phyloP scores from a whole-genome alignment of 306 rosid genomes.

The Cucurbita pepo region DNA sequence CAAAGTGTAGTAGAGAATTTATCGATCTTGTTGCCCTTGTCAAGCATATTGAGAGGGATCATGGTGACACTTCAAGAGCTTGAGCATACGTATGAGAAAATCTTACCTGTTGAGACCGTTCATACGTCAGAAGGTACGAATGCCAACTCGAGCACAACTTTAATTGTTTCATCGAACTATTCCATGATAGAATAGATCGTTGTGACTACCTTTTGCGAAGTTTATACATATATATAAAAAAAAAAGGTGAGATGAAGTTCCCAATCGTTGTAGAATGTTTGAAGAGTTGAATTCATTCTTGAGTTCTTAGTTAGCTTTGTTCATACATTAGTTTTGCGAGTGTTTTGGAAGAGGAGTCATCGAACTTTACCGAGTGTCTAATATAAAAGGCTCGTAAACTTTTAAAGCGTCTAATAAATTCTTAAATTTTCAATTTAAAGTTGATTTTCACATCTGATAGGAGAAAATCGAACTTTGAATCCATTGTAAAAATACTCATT shows the following conservation, averaged over 20 bases:
- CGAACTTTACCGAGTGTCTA: no score
- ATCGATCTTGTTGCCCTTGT: slow-evolving; percentile 52
- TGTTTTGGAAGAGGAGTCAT: background rate
- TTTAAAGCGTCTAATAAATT: no score
- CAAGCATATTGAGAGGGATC: slow-evolving; percentile 73
- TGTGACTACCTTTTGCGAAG: background rate
- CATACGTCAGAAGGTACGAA: background rate
- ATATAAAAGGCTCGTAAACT: no score
- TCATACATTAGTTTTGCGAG: background rate
- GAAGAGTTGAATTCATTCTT: background rate
- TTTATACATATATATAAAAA: background rate
- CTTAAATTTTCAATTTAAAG: no score
- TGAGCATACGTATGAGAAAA: background rate
- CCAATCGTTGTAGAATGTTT: background rate
- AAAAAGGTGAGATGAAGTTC: background rate
- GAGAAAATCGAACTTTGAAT: no score
- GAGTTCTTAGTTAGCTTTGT: background rate
- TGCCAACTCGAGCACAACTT: background rate
- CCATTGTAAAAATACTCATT: no score
- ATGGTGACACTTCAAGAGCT: slow-evolving; percentile 45
- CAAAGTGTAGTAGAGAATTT: slow-evolving; percentile 69
- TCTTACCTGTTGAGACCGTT: background rate
- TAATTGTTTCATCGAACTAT: background rate
- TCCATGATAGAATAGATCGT: background rate
- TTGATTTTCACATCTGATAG: no score